Evolutionary conservation across 495 filamentous ascomycete species (phyloP).

Genomic region (Cladorrhinum samala): DNA sequence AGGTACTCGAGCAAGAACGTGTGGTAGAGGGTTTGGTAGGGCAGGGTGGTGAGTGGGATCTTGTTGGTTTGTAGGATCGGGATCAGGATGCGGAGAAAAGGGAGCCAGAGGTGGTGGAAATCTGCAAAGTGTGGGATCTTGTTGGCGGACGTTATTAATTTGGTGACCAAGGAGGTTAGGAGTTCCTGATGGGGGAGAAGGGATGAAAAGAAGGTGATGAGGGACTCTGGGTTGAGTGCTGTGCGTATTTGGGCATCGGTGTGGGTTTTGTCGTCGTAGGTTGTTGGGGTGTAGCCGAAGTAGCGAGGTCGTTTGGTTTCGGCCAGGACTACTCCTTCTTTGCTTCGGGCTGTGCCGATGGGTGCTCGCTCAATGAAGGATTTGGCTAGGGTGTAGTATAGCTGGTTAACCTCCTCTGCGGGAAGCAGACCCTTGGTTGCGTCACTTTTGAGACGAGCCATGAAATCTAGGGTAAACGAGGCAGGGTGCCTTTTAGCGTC

Average conservation of each 20-base stretch:
- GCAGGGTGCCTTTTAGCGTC: background rate
- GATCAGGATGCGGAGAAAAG: slow-evolving; percentile 14
- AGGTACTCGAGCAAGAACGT: no score
- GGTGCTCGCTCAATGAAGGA: background rate
- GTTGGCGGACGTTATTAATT: slow-evolving; percentile 1
- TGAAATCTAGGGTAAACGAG: background rate
- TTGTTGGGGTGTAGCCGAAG: background rate
- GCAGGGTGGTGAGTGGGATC: no score
- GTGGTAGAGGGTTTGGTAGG: no score
- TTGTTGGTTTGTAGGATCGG: no score
- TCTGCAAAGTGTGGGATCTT: background rate
- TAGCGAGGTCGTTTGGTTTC: background rate
- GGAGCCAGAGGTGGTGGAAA: slow-evolving; percentile 18
- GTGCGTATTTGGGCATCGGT: background rate
- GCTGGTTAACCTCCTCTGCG: background rate
- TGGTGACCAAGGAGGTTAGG: background rate
- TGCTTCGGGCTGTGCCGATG: background rate
- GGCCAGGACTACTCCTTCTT: background rate
- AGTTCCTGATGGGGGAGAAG: slow-evolving; percentile 15
- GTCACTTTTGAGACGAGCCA: background rate
- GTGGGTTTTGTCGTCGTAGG: background rate
- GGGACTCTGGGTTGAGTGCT: background rate
- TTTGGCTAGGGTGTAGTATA: background rate
- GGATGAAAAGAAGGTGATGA: background rate
- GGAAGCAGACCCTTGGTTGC: background rate